Evolutionary conservation across 306 rosid species (phyloP).

Genomic region (Cercis canadensis): DNA sequence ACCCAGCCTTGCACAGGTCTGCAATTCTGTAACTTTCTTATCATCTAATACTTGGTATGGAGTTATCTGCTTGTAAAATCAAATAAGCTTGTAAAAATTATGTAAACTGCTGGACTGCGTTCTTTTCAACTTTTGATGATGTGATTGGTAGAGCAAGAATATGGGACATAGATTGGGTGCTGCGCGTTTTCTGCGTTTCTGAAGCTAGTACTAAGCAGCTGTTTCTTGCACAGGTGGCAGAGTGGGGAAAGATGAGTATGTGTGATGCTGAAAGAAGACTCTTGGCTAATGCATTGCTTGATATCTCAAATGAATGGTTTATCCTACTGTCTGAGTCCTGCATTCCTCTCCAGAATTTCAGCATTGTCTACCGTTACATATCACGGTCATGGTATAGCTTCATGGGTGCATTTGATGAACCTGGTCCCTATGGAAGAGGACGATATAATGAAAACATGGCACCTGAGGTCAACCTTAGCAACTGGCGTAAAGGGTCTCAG

Average conservation of each 20-base stretch:
- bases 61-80: slow-evolving; percentile 19
- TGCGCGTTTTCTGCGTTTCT: slow-evolving; percentile 12
- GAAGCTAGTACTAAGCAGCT: slow-evolving; percentile 27
- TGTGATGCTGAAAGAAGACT: slow-evolving; percentile 97
- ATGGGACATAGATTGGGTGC: slow-evolving; percentile 13
- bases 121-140: neutral
- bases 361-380: slow-evolving; percentile 71
- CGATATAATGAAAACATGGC: slow-evolving; percentile 81
- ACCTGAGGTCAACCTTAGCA: slow-evolving; percentile 76
- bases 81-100: slow-evolving; percentile 16
- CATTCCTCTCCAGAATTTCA: slow-evolving; percentile 89
- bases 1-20: neutral
- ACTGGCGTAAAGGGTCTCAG: slow-evolving; percentile 97
- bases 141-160: slow-evolving; percentile 17
- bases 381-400: slow-evolving; percentile 82
- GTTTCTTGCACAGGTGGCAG: slow-evolving; percentile 67
- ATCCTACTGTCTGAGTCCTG: slow-evolving; percentile 91
- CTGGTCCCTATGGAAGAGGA: slow-evolving; percentile 93
- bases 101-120: slow-evolving; percentile 1
- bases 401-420: slow-evolving; percentile 87
- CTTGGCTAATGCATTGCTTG: slow-evolving; percentile 91
- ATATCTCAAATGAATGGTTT: slow-evolving; percentile 95
- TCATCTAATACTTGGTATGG: neutral
- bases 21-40: neutral
- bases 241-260: slow-evolving; percentile 99